Base-by-base conservation (phyloP, 78 protist species). In the Ministeria vibrans region DNA sequence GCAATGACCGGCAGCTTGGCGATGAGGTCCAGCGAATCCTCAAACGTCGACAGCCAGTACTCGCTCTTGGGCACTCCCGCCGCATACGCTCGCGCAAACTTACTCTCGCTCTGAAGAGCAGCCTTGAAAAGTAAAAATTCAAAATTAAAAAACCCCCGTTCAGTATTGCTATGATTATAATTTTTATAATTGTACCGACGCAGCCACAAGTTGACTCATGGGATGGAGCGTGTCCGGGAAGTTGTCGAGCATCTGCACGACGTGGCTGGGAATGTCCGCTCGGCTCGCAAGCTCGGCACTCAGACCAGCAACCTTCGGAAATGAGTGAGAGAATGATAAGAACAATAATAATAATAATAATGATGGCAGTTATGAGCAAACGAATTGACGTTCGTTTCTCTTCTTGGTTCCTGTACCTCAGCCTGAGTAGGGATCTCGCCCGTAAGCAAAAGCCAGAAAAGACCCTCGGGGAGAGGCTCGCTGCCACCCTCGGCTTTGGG, bases 401-500 rank as follows among this genome's bases (percentile, higher is more conserved):
- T n/a, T n/a, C n/a, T n/a, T n/a, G n/a, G n/a, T 11, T 32, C 64
- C 32, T 38, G 28, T 73, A 53, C 46, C 92, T 92, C 95, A 36
- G 81, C 85, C 61, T 51, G 42, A 55, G 95, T 91, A 76, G 99
- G 98, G 75, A 92, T 75, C 84, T 93, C 95, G 69, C 98, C 98
- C 44, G 99, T 95, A 49, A 94, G 51, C 55, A 96, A 91, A 30
- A 96, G 90, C 98, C 99, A 95, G 28, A 92, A 59, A 46, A 92
- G 66, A 44, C 90, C 94, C 81, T 95, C 97, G 70, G 96, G 95
- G n/a, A 92, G 79, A 43, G 98, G 96, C 84, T 95, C 98, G 27
- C 79, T 62, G 20, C 96, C 98, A 36, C 94, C 96, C 68, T 36
- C 42, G 27, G 90, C 92, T 83, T 72, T 89, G 39, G 97, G 98